These are phyloP conservation scores for Crassisporium funariophilum DNA, from an alignment of 768 basidiomycete species.

Conservation along the genomic window DNA sequence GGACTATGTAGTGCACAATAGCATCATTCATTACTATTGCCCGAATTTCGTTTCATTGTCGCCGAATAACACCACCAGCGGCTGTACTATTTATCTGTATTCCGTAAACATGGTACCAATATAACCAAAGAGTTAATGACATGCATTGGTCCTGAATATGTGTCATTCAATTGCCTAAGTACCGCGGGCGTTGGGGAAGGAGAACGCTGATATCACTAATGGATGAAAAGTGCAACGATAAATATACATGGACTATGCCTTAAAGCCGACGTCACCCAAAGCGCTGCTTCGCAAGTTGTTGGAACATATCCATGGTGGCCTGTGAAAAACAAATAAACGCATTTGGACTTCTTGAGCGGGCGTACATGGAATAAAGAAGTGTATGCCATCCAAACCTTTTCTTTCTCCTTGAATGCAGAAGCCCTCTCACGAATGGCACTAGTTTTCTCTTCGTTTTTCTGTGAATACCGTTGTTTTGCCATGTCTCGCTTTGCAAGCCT, in stretches of 20 bases:
- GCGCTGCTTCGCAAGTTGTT: conserved; percentile 83
- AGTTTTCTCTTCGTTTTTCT: conserved; percentile 58
- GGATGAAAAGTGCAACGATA: too few species aligned
- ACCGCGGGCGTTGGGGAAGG: neutral
- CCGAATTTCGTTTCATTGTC: too few species aligned
- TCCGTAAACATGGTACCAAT: conserved; percentile 11
- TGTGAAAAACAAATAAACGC: conserved; percentile 18
- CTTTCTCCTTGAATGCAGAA: conserved; percentile 69
- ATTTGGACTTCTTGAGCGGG: neutral
- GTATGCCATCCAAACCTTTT: conserved; percentile 44
- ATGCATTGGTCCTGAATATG: conserved; percentile 3
- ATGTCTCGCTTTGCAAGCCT: conserved; percentile 73
- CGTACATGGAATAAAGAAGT: conserved; percentile 1
- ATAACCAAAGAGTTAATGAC: conserved; percentile 18
- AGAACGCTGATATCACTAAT: too few species aligned
- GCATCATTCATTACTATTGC: too few species aligned
- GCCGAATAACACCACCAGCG: too few species aligned
- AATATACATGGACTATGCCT: neutral
- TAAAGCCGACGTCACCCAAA: conserved; percentile 57
- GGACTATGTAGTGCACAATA: too few species aligned
- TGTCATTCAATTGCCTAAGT: neutral
- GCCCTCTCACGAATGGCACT: conserved; percentile 62
- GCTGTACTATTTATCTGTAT: conserved; percentile 14
- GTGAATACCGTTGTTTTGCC: conserved; percentile 61
- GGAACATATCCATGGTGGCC: conserved; percentile 97